A percentile compares a stretch with the other conserved stretches of the same genome.
phyloP scores from a whole-genome alignment of 495 filamentous ascomycete genomes.

The Penicillium lagena region DNA sequence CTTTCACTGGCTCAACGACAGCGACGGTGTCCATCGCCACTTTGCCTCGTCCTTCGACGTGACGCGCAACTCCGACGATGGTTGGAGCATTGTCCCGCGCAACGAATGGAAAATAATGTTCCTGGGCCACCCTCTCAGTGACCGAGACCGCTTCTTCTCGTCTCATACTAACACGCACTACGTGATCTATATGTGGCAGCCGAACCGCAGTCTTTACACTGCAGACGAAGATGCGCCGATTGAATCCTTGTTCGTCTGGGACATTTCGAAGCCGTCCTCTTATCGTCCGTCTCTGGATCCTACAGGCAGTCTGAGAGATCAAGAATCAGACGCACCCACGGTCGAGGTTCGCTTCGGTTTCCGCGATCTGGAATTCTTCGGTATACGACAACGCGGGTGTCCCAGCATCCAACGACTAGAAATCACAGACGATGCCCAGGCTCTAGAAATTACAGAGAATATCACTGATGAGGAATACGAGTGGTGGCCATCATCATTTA shows the following conservation, averaged over 20 bases:
- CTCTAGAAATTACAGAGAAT: constrained; percentile 45
- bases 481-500: constrained; percentile 16
- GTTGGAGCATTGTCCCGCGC: constrained; percentile 48
- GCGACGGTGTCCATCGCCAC: constrained; percentile 53
- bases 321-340: constrained; percentile 34
- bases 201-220: constrained; percentile 51
- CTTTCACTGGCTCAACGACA: constrained; percentile 53
- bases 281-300: constrained; percentile 53
- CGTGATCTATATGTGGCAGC: constrained; percentile 62
- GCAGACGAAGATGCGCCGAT: constrained; percentile 52
- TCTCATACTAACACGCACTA: constrained; percentile 57
- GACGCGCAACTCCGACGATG: constrained; percentile 5
- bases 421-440: constrained; percentile 39
- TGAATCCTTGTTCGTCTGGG: constrained; percentile 61
- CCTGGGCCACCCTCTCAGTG: constrained; percentile 53
- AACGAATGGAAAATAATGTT: constrained; percentile 67
- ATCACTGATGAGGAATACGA: constrained; percentile 22
- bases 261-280: constrained; percentile 49
- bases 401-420: constrained; percentile 48
- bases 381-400: constrained; percentile 49
- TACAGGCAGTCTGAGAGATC: constrained; percentile 26
- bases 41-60: constrained; percentile 61
- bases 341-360: constrained; percentile 52
- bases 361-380: constrained; percentile 49
- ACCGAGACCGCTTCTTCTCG: constrained; percentile 58